Evolutionary conservation across 139 green algal genomes (phyloP), one percentile per base, ranked within the genome.

Genomic region (Chlamydomonas incerta): DNA sequence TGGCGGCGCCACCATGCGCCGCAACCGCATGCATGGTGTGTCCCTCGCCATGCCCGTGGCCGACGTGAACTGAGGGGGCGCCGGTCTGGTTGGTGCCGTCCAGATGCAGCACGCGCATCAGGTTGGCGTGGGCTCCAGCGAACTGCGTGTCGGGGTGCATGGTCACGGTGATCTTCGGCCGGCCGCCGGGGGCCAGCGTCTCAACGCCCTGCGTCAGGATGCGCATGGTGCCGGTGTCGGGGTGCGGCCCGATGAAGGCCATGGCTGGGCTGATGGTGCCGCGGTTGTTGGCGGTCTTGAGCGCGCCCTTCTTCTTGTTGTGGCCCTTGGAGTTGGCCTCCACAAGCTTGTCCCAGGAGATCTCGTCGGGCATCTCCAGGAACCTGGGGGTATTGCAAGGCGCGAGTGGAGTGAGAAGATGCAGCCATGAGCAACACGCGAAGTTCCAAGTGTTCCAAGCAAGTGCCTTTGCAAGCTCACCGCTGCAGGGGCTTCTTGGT

Each of bases 171-270:
- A 66, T n/a, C 60, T 66, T 66, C 17, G 60, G 8, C 20, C 26
- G 18, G 24, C 60, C 60, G 17, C 60, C 60, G 2, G 60, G 50
- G 2, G 46, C 71, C 83, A 77, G 72, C 72, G 24, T 33, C 57
- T 71, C 55, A 47, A 88, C 83, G 26, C 83, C 85, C 69, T 86
- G 68, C 29, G 74, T 33, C 21, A 81, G 13, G 41, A 87, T 76
- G 15, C 82, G 58, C 82, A 87, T 87, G 71, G 74, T 90, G 71
- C 86, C 86, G 23, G 60, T 76, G 70, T 90, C 86, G 2, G 86
- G 77, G 60, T 90, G 86, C 17, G 63, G 68, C 20, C 77, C 86
- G 2, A 74, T 47, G 71, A 90, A 90, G 10, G 77, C 68, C 50
- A 81, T 76, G 28, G 20, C 11, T 14, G 80, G 66, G 29, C 62